Evolutionary conservation across 2,329 filamentous ascomycete species (phyloP), one percentile per base, ranked within the genome.

Genomic region (Colletotrichum tanaceti): DNA sequence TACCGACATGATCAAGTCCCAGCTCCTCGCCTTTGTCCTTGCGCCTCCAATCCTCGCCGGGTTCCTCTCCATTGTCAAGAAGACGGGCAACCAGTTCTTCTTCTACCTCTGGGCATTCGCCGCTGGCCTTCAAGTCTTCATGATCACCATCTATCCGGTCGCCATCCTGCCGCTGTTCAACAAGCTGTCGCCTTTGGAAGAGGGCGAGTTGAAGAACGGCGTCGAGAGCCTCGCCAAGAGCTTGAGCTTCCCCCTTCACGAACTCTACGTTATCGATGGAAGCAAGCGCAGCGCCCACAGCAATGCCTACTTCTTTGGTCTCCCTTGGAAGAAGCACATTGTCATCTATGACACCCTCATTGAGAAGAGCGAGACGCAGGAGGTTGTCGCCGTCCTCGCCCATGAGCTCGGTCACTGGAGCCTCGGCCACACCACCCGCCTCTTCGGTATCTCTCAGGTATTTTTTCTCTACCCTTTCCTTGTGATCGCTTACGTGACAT

Each of bases 301-400:
- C 80, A 97, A 97, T 78, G 93, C 93, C 41, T 96, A 97, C 82
- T 99, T 99, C 84, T 98, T 97, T 75, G 96, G 96, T 70, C 88
- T 99, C 64, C 96, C 96, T 49, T 99, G 95, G 94, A 98, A 98
- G 88, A 98, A 98, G 88, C 97, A 98, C 84, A 99, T 99, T 84
- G 96, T 99, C 76, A 97, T 99, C 77, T 99, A 97, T 79, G 96
- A 99, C 78, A 99, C 97, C 5, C 83, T 99, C 71, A 94, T 99
- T 71, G 95, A 98, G 81, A 97, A 98, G 88, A 96, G 92, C 79
- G 89, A 94, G 71, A 90, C 92, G 4, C 87, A 96, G 76, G 96
- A 99, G 81, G 94, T 99, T 47, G 93, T 97, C 68, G 95, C 96
- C 72, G 94, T 99, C 61, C 85, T 99, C 62, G 94, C 93, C 43